Evolutionary conservation across 1,284 basidiomycete species (phyloP), one percentile per base, ranked within the genome.

Genomic region (Bjerkandera adusta): DNA sequence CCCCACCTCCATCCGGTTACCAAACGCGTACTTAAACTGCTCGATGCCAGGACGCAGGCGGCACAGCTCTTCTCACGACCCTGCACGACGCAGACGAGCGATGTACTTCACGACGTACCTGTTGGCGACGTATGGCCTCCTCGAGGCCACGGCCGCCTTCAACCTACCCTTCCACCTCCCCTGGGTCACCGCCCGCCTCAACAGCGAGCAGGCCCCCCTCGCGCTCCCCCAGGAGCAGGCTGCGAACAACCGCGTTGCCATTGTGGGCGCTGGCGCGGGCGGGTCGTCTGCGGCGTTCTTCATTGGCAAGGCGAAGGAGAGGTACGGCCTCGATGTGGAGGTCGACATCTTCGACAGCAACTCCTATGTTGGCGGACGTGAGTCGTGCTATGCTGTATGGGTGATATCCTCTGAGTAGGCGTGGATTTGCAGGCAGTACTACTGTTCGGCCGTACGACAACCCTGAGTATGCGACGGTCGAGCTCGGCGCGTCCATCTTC

Each of bases 401-500:
- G 22, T 38, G 5, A 38, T 20, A 21, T 25, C 13, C 16, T 38
- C 36, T 38, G 10, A n/a, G n/a, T n/a, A n/a, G n/a, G 6, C 13
- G 32, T 5, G 6, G 32, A 13, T 34, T 5, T 34, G 32, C 57
- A 90, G 89, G 90, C 41, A 86, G 81, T 62, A 92, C 83, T 5
- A 73, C 77, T 7, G 83, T 94, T 0, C 75, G 85, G 55, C 92
- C 94, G 2, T 84, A 95, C 62, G 72, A 77, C 48, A 79, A 96
- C 58, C 60, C 68, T 1, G 71, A 66, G 8, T 69, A 83, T 18
- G 71, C 74, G 22, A 80, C 87, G 2, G 68, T 93, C 29, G 95
- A 89, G 59, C 73, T 96, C 0, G 96, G 96, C 1, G 96, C 87
- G 0, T 90, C 86, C 34, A 89, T 97, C 52, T 97, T 96, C 64